A percentile compares a stretch with the other conserved stretches of the same genome.
These are phyloP conservation scores for Oryza longistaminata DNA, from an alignment of 176 grass and related monocot genomes.

Conservation along the genomic window DNA sequence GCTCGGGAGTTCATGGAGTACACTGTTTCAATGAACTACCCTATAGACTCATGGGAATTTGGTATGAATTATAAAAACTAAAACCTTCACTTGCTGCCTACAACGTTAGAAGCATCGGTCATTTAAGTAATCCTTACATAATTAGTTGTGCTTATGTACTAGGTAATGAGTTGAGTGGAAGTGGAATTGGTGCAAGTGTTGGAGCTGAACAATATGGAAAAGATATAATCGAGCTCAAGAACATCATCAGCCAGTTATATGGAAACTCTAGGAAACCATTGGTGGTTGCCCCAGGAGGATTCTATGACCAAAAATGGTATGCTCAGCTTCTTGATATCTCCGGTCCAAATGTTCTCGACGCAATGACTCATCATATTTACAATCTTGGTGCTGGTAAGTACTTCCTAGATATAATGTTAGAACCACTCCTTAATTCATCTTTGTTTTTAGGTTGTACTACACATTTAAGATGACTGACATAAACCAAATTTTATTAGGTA, in stretches of 20 bases:
- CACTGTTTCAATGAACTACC: slow-evolving; percentile 64
- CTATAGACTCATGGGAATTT: slow-evolving; percentile 99
- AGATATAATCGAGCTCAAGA: slow-evolving; percentile 74
- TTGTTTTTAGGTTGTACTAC: not conserved
- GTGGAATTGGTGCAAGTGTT: slow-evolving; percentile 81
- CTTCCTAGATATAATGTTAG: slow-evolving; percentile 5
- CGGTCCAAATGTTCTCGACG: slow-evolving; percentile 58
- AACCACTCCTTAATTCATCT: not conserved
- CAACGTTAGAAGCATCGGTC: not conserved
- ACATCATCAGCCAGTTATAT: slow-evolving; percentile 56
- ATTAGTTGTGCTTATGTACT: slow-evolving; percentile 12
- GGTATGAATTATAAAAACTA: slow-evolving; percentile 47
- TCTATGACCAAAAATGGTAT: slow-evolving; percentile 82
- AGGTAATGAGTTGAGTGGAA: slow-evolving; percentile 97
- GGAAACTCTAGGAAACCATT: slow-evolving; percentile 55
- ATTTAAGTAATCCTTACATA: slow-evolving; percentile 25
- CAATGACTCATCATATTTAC: slow-evolving; percentile 95
- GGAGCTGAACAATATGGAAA: slow-evolving; percentile 71
- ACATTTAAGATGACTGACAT: slow-evolving; percentile 4
- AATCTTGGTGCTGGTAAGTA: slow-evolving; percentile 91
- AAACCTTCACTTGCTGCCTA: slow-evolving; percentile 8
- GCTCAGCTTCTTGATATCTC: slow-evolving; percentile 71
- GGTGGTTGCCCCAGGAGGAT: slow-evolving; percentile 89
- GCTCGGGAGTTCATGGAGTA: slow-evolving; percentile 74
- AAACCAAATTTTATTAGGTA: slow-evolving; percentile 56